These are phyloP conservation scores for Flaveria ramosissima DNA, from an alignment of 129 eudicot species.

Conservation along the genomic window DNA sequence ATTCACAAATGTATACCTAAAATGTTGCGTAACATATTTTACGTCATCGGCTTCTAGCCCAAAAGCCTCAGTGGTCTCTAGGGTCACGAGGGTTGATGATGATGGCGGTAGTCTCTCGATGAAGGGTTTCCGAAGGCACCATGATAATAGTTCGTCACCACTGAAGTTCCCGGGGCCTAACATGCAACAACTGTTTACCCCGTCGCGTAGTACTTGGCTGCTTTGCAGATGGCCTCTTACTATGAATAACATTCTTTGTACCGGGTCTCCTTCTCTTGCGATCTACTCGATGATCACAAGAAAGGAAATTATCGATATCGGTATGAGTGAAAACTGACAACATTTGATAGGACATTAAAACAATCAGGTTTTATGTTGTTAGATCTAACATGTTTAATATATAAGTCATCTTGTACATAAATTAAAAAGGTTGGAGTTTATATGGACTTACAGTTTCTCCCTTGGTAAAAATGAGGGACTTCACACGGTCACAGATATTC, in stretches of 20 bases:
- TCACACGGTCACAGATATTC: slow-evolving; percentile 95
- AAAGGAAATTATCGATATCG: background rate
- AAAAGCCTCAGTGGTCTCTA: slow-evolving; percentile 94
- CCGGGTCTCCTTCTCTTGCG: slow-evolving; percentile 96
- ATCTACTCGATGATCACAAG: slow-evolving; percentile 39
- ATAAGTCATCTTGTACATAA: no score
- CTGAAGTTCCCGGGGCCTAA: slow-evolving; percentile 98
- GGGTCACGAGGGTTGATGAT: slow-evolving; percentile 74
- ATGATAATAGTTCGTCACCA: slow-evolving; percentile 92
- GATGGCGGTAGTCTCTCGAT: slow-evolving; percentile 91
- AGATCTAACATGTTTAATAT: background rate
- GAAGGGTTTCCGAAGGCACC: slow-evolving; percentile 89
- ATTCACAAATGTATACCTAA: slow-evolving; percentile 86
- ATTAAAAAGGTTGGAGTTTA: background rate
- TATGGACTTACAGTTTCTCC: slow-evolving; percentile 81
- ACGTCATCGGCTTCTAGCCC: slow-evolving; percentile 96
- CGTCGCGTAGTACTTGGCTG: slow-evolving; percentile 81
- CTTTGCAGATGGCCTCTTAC: slow-evolving; percentile 98
- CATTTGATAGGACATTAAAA: no score
- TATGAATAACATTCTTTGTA: slow-evolving; percentile 81
- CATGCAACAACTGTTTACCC: slow-evolving; percentile 91
- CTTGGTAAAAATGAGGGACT: slow-evolving; percentile 92
- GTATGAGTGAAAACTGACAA: no score
- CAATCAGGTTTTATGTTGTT: background rate
- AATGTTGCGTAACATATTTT: slow-evolving; percentile 93